These are phyloP conservation scores for Cephalotrichum gorgonifer DNA, from an alignment of 2,329 filamentous ascomycete species.

Conservation along the genomic window DNA sequence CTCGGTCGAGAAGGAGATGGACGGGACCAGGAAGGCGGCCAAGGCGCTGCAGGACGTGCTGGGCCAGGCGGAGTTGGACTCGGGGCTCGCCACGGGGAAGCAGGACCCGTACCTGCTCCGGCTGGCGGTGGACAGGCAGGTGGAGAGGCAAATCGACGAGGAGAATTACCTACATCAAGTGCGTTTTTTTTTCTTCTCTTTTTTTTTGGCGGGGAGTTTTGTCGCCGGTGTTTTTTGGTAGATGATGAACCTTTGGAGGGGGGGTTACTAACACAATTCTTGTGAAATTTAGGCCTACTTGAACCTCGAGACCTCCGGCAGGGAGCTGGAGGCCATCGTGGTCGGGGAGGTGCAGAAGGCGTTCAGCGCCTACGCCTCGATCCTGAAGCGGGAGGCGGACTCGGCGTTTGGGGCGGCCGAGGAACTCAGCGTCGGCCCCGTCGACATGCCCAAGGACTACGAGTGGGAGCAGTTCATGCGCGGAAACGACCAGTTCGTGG, in stretches of 20 bases:
- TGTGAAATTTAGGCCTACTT: slow-evolving; percentile 85
- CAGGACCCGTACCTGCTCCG: slow-evolving; percentile 86
- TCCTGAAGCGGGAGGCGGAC: slow-evolving; percentile 84
- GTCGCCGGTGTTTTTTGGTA: no score
- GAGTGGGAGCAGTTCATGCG: slow-evolving; percentile 84
- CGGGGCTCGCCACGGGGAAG: slow-evolving; percentile 61
- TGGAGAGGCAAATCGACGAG: slow-evolving; percentile 89
- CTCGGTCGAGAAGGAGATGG: slow-evolving; percentile 89
- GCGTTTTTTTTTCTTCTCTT: no score
- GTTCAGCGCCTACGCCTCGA: slow-evolving; percentile 86
- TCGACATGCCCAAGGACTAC: slow-evolving; percentile 86
- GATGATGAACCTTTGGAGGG: background rate
- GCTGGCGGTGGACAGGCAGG: slow-evolving; percentile 75
- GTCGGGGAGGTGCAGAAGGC: slow-evolving; percentile 97
- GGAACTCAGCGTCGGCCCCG: slow-evolving; percentile 70
- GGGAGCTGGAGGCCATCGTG: slow-evolving; percentile 91
- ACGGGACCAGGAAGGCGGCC: slow-evolving; percentile 69
- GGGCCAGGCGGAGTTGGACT: slow-evolving; percentile 68
- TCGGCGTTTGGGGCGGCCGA: slow-evolving; percentile 69
- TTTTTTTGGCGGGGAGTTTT: no score
- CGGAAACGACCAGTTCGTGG: slow-evolving; percentile 74
- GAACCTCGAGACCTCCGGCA: slow-evolving; percentile 86
- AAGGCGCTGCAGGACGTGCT: slow-evolving; percentile 73
- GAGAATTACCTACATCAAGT: slow-evolving; percentile 95
- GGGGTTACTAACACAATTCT: slow-evolving; percentile 7